Evolutionary conservation across 2,329 filamentous ascomycete species (phyloP).

Genomic region (Fusarium veterinarium): DNA sequence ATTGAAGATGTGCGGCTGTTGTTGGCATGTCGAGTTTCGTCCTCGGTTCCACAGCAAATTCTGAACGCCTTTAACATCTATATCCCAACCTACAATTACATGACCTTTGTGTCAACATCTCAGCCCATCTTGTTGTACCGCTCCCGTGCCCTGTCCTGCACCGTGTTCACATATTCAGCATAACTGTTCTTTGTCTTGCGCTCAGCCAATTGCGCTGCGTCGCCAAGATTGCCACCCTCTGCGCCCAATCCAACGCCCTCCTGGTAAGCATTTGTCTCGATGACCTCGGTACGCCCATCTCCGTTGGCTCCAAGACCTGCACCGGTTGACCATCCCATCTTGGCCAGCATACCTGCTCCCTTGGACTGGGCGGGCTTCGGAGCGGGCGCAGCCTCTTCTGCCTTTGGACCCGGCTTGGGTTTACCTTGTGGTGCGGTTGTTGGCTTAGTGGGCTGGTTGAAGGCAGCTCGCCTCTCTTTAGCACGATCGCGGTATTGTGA

Average conservation of each 20-base stretch:
- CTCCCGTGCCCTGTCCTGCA: slow-evolving; percentile 74
- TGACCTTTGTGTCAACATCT: not conserved
- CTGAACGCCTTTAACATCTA: slow-evolving; percentile 15
- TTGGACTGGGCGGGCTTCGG: slow-evolving; percentile 62
- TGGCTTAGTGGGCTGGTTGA: slow-evolving; percentile 70
- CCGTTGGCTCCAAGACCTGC: slow-evolving; percentile 73
- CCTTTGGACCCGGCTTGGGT: slow-evolving; percentile 38
- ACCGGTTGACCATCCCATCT: slow-evolving; percentile 78
- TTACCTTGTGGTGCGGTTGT: slow-evolving; percentile 52
- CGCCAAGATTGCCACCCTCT: slow-evolving; percentile 75
- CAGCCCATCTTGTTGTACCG: slow-evolving; percentile 68
- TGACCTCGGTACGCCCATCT: slow-evolving; percentile 71
- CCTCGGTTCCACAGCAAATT: not conserved
- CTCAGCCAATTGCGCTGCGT: slow-evolving; percentile 72
- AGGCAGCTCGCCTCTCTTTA: slow-evolving; percentile 71
- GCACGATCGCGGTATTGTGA: slow-evolving; percentile 73
- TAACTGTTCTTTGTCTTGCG: slow-evolving; percentile 70
- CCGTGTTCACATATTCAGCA: slow-evolving; percentile 71
- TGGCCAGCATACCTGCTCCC: slow-evolving; percentile 74
- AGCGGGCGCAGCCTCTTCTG: slow-evolving; percentile 34
- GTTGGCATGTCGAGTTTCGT: not conserved
- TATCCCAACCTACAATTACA: not conserved
- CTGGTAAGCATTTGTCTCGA: slow-evolving; percentile 73
- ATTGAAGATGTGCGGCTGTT: not conserved
- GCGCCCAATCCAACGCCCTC: slow-evolving; percentile 77